Evolutionary conservation across 1,284 basidiomycete genomes (phyloP).

Genomic region (Tilletia caries): DNA sequence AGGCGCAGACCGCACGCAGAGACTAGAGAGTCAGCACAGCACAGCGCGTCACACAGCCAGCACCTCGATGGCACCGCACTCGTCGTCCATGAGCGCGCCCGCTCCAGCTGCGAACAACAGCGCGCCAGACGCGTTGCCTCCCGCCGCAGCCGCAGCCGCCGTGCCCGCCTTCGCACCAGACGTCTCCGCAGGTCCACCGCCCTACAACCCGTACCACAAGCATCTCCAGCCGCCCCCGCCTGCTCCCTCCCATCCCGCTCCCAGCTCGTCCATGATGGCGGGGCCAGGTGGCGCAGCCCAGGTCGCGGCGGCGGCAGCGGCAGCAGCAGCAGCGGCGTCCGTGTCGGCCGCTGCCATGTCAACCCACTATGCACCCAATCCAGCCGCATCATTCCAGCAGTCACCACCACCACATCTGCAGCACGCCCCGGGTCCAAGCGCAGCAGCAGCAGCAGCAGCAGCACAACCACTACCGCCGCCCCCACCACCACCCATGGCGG

Average conservation of each 20-base stretch:
- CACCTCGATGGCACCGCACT: background rate
- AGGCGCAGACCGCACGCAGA: too few relatives aligned
- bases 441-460: background rate
- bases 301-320: too few relatives aligned
- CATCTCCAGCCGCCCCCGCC: constrained; percentile 7
- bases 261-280: too few relatives aligned
- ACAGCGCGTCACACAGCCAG: too few relatives aligned
- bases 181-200: background rate
- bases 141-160: background rate
- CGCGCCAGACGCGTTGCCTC: background rate
- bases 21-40: too few relatives aligned
- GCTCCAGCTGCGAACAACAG: background rate
- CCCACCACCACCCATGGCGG: too few relatives aligned
- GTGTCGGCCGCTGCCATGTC: background rate
- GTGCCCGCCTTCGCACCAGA: background rate
- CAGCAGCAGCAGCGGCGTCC: background rate
- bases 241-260: background rate
- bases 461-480: background rate
- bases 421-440: too few relatives aligned
- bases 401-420: background rate
- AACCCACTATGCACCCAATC: background rate
- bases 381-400: background rate
- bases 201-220: constrained; percentile 3
- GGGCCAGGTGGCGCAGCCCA: background rate
- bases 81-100: background rate